phyloP scores from a whole-genome alignment of 352 stramenopile genomes.

The Thalassiosira mediterranea region DNA sequence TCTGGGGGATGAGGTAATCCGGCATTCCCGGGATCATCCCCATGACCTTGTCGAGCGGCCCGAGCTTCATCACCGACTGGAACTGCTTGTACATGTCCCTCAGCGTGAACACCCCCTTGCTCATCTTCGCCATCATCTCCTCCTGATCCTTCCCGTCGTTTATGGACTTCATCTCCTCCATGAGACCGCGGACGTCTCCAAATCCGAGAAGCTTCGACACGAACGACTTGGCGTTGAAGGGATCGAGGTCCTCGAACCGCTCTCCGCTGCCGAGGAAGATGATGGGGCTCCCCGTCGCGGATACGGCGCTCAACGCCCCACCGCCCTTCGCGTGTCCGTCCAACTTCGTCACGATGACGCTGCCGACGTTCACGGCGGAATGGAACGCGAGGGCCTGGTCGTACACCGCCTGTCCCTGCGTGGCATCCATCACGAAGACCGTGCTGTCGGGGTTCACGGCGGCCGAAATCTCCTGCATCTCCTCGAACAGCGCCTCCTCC shows the following conservation, averaged over 20 bases:
- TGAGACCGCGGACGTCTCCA: constrained; percentile 95
- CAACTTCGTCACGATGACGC: constrained; percentile 99
- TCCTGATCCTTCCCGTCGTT: constrained; percentile 87
- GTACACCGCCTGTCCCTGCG: constrained; percentile 97
- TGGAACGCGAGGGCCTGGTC: constrained; percentile 96
- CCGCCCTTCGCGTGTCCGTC: constrained; percentile 99
- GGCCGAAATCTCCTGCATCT: constrained; percentile 98
- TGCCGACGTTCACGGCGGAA: constrained; percentile 94
- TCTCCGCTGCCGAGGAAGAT: constrained; percentile 98
- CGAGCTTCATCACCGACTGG: constrained; percentile 97
- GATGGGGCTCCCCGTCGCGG: constrained; percentile 96
- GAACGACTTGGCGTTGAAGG: constrained; percentile 97
- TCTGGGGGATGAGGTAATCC: constrained; percentile 90
- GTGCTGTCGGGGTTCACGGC: constrained; percentile 95
- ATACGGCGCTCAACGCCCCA: constrained; percentile 96
- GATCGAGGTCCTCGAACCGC: constrained; percentile 98
- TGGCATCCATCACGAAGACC: constrained; percentile 99
- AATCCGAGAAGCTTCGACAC: constrained; percentile 98
- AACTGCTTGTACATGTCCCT: constrained; percentile 99
- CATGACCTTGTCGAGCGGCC: constrained; percentile 96
- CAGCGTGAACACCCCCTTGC: constrained; percentile 93
- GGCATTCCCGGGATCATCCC: constrained; percentile 97
- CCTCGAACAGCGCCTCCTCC: constrained; percentile 96
- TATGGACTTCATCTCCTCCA: constrained; percentile 89
- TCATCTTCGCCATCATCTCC: constrained; percentile 96